Evolutionary conservation across 2,329 filamentous ascomycete genomes (phyloP), one percentile per base, ranked within the genome.

Genomic region (Trichoderma semiorbis): DNA sequence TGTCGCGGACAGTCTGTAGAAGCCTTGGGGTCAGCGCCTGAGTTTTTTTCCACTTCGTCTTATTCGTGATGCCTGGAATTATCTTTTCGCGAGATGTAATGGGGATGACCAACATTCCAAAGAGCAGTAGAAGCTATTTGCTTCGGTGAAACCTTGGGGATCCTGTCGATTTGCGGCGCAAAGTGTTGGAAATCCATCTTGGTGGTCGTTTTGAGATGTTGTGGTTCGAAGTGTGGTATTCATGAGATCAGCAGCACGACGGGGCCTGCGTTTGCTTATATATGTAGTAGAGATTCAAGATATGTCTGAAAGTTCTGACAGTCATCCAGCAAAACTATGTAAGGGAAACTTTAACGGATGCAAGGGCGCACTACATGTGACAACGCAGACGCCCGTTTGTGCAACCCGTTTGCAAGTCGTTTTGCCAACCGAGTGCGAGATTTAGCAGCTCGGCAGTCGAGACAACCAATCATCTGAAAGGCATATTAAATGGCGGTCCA

Each of bases 141-240:
- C 7, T 30, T 69, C 24, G 28, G 57, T 11, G 58, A 16, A 8
- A 10, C n/a, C 3, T 63, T 57, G 21, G 39, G 57, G 3, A 72
- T 12, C 16, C 14, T 43, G 24, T 53, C 39, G 12, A 72, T 68
- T 12, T 30, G 55, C n/a, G 63, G 57, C 3, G 64, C 32, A 21
- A 63, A 68, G 24, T 68, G 47, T n/a, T 63, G 28, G n/a, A 72
- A 72, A 61, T 72, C 55, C 70, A 72, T 72, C 47, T 34, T 34
- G 50, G 3, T 16, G 7, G 12, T 3, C 16, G 36, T 24, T 16
- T 14, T 69, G 53, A 21, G 50, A 39, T 26, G 21, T 3, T 28
- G 12, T 67, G 24, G 8, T 14, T 57, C 3, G 30, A 24, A 11
- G 7, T 32, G n/a, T n/a, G 57, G 32, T 60, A 34, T 34, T 12